Percentiles rank a stretch among this genome's conserved stretches.
Evolutionary conservation across 106 monocot genomes (phyloP).

Genomic region (Apostasia shenzhenica): DNA sequence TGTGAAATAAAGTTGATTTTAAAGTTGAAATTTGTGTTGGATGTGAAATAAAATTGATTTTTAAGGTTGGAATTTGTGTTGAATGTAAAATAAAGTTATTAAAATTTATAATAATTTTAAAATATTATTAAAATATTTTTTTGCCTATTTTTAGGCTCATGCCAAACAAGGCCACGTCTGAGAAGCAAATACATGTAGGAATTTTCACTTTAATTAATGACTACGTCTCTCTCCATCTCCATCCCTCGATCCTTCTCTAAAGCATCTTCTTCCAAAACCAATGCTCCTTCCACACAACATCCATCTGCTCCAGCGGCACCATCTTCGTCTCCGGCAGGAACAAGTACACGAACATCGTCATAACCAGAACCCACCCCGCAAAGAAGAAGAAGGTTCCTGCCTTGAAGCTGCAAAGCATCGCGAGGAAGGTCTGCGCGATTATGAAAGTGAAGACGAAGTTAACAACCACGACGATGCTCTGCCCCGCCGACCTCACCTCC

Average conservation of each 20-base stretch:
- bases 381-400: constrained; percentile 27
- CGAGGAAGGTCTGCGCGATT: constrained; percentile 18
- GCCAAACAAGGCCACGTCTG: too few species aligned
- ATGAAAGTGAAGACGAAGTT: constrained; percentile 20
- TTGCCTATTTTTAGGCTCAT: too few species aligned
- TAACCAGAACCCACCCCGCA: constrained; percentile 25
- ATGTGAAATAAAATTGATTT: too few species aligned
- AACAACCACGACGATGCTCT: constrained; percentile 19
- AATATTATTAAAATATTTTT: neutral
- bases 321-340: constrained; percentile 27
- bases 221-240: neutral
- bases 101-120: neutral
- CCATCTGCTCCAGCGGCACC: constrained; percentile 21
- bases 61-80: too few species aligned
- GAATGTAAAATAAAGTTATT: too few species aligned
- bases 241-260: too few species aligned
- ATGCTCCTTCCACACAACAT: constrained; percentile 19
- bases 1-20: too few species aligned
- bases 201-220: neutral
- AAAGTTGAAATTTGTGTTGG: neutral
- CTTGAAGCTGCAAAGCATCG: constrained; percentile 24
- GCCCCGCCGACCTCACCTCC: constrained; percentile 24
- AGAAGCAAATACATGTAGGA: neutral
- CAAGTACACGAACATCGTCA: constrained; percentile 17
- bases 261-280: constrained; percentile 32